Percentiles rank a stretch among this genome's conserved stretches.
Conservation (phyloP, 345 rosid species). For the Heritiera littoralis region DNA sequence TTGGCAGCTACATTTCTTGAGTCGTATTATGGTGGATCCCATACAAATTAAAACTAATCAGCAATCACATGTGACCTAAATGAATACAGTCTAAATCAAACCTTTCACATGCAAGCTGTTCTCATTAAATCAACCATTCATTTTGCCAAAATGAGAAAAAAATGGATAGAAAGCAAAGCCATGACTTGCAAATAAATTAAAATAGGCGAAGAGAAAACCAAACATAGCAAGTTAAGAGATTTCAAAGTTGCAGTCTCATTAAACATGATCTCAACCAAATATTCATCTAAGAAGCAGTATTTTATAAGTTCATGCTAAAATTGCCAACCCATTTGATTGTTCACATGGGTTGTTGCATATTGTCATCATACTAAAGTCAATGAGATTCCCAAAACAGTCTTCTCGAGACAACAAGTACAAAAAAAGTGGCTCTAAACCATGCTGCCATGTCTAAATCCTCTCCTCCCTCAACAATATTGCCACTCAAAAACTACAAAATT, state of each 20-base stretch:
- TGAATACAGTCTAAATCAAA: background rate
- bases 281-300: background rate
- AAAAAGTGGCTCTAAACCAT: background rate
- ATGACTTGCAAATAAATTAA: background rate
- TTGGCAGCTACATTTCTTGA: too few species aligned
- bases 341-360: slow-evolving; percentile 42
- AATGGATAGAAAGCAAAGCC: background rate
- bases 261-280: background rate
- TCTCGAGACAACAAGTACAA: slow-evolving; percentile 32
- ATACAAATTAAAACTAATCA: background rate
- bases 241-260: background rate
- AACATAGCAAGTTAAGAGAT: background rate
- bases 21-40: too few species aligned
- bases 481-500: background rate
- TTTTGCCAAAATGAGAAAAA: background rate
- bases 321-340: slow-evolving; percentile 21
- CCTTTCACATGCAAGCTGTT: background rate
- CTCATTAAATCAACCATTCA: background rate
- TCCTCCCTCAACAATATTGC: background rate
- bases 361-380: slow-evolving; percentile 18
- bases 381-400: slow-evolving; percentile 33
- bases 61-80: slow-evolving; percentile 9
- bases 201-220: background rate
- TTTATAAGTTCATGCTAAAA: background rate
- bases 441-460: background rate